phyloP scores from a whole-genome alignment of 2,329 filamentous ascomycete species.

The Microdochium bolleyi region DNA sequence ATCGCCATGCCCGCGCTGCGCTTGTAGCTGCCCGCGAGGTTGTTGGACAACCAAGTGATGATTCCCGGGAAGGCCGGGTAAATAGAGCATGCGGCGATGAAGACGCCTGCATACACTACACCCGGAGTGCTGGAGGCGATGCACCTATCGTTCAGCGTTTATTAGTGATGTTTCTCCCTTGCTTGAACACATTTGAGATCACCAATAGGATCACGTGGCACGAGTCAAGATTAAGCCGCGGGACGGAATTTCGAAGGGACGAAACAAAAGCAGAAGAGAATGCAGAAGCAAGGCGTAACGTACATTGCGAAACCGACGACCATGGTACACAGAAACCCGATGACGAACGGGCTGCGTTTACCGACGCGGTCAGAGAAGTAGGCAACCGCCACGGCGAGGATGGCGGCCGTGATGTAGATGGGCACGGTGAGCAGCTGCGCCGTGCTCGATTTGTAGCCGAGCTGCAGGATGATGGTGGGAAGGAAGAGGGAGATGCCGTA shows the following conservation, averaged over 20 bases:
- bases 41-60: constrained; percentile 74
- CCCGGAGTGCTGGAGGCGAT: constrained; percentile 47
- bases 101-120: constrained; percentile 66
- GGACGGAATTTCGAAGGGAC: too few species aligned
- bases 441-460: constrained; percentile 47
- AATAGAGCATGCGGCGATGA: constrained; percentile 69
- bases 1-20: constrained; percentile 56
- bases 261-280: too few species aligned
- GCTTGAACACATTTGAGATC: too few species aligned
- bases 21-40: constrained; percentile 61
- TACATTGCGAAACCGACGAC: constrained; percentile 49
- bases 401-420: constrained; percentile 56
- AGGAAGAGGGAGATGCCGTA: constrained; percentile 52
- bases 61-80: constrained; percentile 75
- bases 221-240: too few species aligned
- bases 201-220: too few species aligned
- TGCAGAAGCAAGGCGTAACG: constrained; percentile 6
- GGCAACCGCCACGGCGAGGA: constrained; percentile 43
- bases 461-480: constrained; percentile 54
- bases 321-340: constrained; percentile 43
- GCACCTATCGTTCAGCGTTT: constrained; percentile 33
- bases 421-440: constrained; percentile 58
- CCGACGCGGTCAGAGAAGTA: constrained; percentile 46
- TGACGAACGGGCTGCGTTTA: constrained; percentile 46
- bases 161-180: not conserved